Evolutionary conservation across 1,139 yeast genomes (phyloP).

Genomic region (Spencermartinsiella ligniputridi): DNA sequence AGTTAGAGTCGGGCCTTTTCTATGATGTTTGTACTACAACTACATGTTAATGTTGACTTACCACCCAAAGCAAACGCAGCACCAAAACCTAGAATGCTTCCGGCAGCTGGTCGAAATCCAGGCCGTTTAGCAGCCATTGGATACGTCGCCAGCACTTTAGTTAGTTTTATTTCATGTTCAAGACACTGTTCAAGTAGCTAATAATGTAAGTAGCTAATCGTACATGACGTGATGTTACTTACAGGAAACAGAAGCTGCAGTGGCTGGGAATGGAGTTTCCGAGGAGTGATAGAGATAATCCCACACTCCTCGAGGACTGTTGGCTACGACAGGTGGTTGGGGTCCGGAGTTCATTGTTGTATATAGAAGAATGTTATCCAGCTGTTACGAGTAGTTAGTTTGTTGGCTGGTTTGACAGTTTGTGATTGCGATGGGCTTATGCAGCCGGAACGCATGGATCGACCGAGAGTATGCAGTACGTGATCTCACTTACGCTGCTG

Average conservation of each 20-base stretch:
- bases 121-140: conserved; percentile 25
- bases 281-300: conserved; percentile 19
- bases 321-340: no score
- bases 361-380: no score
- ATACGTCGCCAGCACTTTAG: conserved; percentile 25
- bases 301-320: not conserved
- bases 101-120: conserved; percentile 42
- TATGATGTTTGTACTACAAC: no score
- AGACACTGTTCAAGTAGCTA: not conserved
- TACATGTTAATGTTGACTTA: no score
- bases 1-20: no score
- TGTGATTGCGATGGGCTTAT: not conserved
- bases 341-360: no score
- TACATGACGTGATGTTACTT: no score
- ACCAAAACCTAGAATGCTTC: conserved; percentile 56
- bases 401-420: not conserved
- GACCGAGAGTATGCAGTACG: no score
- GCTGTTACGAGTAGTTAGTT: not conserved
- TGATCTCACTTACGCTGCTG: no score
- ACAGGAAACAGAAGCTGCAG: conserved; percentile 23
- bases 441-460: no score
- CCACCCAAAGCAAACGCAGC: conserved; percentile 73
- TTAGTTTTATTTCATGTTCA: no score
- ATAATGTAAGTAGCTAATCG: no score
- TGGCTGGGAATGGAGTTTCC: conserved; percentile 28